A percentile compares a stretch with the other conserved stretches of the same genome.
phyloP scores from a whole-genome alignment of 805 yeast species.

The Isabelozyma rhagii region DNA sequence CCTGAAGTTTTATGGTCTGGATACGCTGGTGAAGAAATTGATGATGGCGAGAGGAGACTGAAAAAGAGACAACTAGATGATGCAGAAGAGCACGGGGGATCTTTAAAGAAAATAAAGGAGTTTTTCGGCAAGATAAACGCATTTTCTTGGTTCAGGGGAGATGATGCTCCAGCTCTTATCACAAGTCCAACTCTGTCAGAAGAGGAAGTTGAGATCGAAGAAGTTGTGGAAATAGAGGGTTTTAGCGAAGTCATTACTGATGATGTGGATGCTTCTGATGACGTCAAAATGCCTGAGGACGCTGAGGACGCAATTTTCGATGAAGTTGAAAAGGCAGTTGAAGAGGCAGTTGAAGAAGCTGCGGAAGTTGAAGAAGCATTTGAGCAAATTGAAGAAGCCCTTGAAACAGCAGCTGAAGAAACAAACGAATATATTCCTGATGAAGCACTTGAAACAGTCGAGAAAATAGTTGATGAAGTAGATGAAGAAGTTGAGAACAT shows the following conservation, averaged over 20 bases:
- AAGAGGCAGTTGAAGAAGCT: not conserved
- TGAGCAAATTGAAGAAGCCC: not conserved
- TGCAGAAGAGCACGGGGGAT: not conserved
- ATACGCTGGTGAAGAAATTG: not conserved
- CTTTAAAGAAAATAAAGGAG: not conserved
- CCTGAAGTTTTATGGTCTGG: not conserved
- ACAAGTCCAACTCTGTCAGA: not conserved
- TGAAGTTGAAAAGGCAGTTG: not conserved
- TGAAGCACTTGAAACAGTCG: slow-evolving; percentile 6
- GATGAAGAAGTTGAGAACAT: slow-evolving; percentile 18
- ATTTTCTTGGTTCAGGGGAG: not conserved
- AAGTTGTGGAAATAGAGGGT: too few species aligned
- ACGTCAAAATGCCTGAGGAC: not conserved
- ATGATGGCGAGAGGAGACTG: not conserved
- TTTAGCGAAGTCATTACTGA: not conserved
- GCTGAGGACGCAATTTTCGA: not conserved
- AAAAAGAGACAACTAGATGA: not conserved
- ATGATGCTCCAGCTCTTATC: not conserved
- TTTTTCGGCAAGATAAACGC: not conserved
- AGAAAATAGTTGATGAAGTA: slow-evolving; percentile 13
- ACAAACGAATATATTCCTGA: not conserved
- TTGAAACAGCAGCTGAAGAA: not conserved
- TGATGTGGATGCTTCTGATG: not conserved
- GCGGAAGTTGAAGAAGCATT: not conserved
- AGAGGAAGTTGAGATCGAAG: not conserved